Evolutionary conservation across 2,329 filamentous ascomycete species (phyloP).

Genomic region (Colletotrichum magnum): DNA sequence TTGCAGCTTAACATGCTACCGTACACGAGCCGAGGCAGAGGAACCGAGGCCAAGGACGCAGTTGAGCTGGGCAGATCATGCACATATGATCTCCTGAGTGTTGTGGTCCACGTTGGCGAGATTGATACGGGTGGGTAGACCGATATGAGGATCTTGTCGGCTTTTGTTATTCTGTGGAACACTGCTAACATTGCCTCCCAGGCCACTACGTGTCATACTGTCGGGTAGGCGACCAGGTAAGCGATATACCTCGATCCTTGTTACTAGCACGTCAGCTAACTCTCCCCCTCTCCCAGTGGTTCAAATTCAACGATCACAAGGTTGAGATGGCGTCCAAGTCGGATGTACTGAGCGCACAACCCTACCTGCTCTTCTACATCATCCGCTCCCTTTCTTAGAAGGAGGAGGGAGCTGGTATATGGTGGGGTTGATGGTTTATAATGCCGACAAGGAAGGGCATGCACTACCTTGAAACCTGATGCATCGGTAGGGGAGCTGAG

Average conservation of each 20-base stretch:
- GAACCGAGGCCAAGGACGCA: conserved; percentile 63
- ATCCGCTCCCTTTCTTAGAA: conserved; percentile 70
- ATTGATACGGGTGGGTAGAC: conserved; percentile 91
- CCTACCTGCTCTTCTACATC: conserved; percentile 92
- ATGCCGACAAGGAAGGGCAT: background rate
- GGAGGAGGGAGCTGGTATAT: background rate
- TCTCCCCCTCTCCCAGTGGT: conserved; percentile 74
- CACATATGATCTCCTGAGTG: conserved; percentile 88
- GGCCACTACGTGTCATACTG: conserved; percentile 92
- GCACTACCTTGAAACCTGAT: background rate
- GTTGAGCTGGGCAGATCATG: conserved; percentile 75
- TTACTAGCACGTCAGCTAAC: conserved; percentile 44
- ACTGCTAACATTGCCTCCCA: conserved; percentile 36
- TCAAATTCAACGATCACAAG: conserved; percentile 95
- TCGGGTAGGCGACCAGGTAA: conserved; percentile 79
- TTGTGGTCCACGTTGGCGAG: conserved; percentile 93
- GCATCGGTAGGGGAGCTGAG: background rate
- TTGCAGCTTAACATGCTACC: conserved; percentile 90
- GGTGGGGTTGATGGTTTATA: background rate
- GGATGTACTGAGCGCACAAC: conserved; percentile 87
- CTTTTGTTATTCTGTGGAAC: background rate
- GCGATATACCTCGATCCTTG: conserved; percentile 40
- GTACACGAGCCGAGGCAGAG: conserved; percentile 80
- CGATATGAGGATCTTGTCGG: background rate
- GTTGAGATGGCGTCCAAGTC: conserved; percentile 87